Conservation (phyloP, 2,329 filamentous ascomycete genomes). For the Ceratocystis harringtonii region DNA sequence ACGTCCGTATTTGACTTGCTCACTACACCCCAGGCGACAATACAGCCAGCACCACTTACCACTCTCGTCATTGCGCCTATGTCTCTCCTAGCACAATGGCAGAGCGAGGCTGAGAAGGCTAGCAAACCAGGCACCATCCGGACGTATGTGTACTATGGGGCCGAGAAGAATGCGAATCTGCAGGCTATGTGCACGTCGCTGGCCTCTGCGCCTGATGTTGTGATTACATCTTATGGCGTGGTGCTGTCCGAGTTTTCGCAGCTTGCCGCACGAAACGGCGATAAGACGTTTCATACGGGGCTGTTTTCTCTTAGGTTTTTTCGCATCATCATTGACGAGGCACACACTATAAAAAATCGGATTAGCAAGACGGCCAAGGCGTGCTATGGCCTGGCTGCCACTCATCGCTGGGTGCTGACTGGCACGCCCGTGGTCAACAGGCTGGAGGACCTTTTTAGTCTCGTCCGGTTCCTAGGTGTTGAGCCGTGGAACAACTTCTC, state of each 20-base stretch:
- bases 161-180: conserved; percentile 66
- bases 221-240: conserved; percentile 90
- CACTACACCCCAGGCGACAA: conserved; percentile 17
- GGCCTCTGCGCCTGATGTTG: conserved; percentile 64
- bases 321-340: conserved; percentile 88
- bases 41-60: conserved; percentile 65
- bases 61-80: conserved; percentile 94
- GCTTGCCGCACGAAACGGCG: conserved; percentile 35
- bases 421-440: conserved; percentile 95
- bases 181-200: conserved; percentile 68
- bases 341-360: conserved; percentile 79
- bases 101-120: conserved; percentile 84
- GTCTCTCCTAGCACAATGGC: conserved; percentile 93
- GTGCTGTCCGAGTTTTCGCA: conserved; percentile 67
- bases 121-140: conserved; percentile 72
- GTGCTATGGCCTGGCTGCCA: conserved; percentile 75
- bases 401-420: conserved; percentile 83
- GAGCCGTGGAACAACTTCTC: conserved; percentile 99
- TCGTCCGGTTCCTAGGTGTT: conserved; percentile 82
- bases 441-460: conserved; percentile 82
- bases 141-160: conserved; percentile 80
- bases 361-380: conserved; percentile 89
- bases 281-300: conserved; percentile 50
- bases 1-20: conserved; percentile 10
- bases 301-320: conserved; percentile 92